phyloP scores from a whole-genome alignment of 75 land plant genomes.

The Isoetes taiwanensis region DNA sequence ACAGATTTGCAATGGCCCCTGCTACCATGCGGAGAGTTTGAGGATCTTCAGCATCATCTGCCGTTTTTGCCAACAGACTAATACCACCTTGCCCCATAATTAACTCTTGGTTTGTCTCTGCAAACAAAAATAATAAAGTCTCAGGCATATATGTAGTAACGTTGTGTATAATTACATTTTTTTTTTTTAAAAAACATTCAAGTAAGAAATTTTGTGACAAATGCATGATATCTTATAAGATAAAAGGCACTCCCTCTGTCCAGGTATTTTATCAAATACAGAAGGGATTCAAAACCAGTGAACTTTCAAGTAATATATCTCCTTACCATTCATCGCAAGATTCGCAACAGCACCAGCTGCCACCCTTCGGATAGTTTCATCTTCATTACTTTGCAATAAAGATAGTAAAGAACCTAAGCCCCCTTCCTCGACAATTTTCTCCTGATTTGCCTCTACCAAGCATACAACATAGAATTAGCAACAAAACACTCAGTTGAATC shows the following conservation, averaged over 20 bases:
- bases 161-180: no score
- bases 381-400: background rate
- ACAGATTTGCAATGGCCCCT: constrained; percentile 85
- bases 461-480: no score
- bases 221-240: background rate
- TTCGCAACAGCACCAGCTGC: constrained; percentile 51
- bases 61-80: constrained; percentile 44
- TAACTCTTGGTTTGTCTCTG: constrained; percentile 66
- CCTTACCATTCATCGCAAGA: constrained; percentile 84
- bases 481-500: no score
- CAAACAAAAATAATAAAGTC: background rate
- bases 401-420: constrained; percentile 55
- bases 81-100: constrained; percentile 70
- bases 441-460: no score
- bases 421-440: constrained; percentile 77
- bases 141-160: background rate
- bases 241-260: background rate
- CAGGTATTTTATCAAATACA: background rate
- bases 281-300: no score
- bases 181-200: background rate
- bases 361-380: background rate
- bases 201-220: background rate
- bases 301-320: no score
- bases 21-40: constrained; percentile 87
- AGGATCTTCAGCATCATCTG: constrained; percentile 58